Base-by-base conservation (phyloP, 495 filamentous ascomycete species). In the Pseudoneurospora amorphoporcata region DNA sequence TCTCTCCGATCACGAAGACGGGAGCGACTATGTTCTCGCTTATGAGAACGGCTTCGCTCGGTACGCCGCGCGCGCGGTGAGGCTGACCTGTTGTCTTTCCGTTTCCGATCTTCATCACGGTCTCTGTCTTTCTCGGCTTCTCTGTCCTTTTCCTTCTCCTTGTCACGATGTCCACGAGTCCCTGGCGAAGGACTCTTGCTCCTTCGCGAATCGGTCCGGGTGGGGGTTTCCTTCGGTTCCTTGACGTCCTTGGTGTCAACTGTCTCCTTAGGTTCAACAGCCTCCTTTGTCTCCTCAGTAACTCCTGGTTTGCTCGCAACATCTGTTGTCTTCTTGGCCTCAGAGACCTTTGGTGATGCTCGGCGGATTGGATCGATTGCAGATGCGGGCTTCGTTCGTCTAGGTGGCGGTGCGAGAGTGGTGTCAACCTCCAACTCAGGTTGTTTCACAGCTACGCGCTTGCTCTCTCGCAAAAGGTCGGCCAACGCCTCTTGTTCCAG, bases 401-500 rank as follows among this genome's bases (percentile, higher is more conserved):
- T 81, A 3, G 87, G 87, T 7, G 87, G 87, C 2, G 87, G 87
- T 3, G 83, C 83, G 37, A 88, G 80, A 10, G 82, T 83, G 61
- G 83, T 80, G 61, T 88, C 87, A 29, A 88, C 79, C 74, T 88
- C 87, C 42, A 84, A 78, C 70, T 87, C 87, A 2, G 83, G 81
- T 58, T 83, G 81, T 70, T 85, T 86, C 12, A 79, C 76, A 16
- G 79, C 73, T 43, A 81, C 77, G 7, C 81, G 82, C 69, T 87
- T 86, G 73, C 86, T 86, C 74, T 88, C 87, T 39, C 86, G 81
- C 41, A 88, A 75, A 16, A 88, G 81, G 71, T 88, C 83, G 69
- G 82, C 84, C 68, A 88, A 77, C 23, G 87, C 87, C 75, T 87
- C 84, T 71, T 84, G 82, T 71, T 88, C 87, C 8, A 88, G 82